A percentile compares a stretch with the other conserved stretches of the same genome.
phyloP scores from a whole-genome alignment of 1,284 basidiomycete genomes.

The Austroboletus niveus region DNA sequence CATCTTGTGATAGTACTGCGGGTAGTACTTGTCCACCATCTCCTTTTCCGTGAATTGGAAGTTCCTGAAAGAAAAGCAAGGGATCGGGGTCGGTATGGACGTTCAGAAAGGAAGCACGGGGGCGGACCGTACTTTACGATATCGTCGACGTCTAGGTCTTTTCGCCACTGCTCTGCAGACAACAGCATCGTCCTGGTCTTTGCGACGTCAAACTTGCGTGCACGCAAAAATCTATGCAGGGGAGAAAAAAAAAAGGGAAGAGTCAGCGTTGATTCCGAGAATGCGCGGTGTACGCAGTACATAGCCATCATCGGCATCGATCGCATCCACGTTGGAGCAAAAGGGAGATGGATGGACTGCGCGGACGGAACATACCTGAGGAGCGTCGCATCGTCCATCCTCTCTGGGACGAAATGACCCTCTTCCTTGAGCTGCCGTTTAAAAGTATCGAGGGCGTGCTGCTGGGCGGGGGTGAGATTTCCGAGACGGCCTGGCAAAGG shows the following conservation, averaged over 20 bases:
- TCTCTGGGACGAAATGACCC: slow-evolving; percentile 60
- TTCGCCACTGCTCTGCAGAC: slow-evolving; percentile 87
- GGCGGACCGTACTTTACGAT: slow-evolving; percentile 65
- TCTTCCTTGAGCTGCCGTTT: slow-evolving; percentile 66
- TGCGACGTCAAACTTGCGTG: slow-evolving; percentile 87
- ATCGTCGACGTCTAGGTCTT: slow-evolving; percentile 86
- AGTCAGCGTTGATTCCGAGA: neutral
- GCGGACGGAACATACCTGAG: slow-evolving; percentile 52
- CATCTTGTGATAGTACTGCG: slow-evolving; percentile 95
- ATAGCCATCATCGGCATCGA: slow-evolving; percentile 9
- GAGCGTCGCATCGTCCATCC: slow-evolving; percentile 80
- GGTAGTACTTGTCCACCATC: slow-evolving; percentile 90
- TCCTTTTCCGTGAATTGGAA: slow-evolving; percentile 89
- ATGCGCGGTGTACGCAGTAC: too few species aligned
- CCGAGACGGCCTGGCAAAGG: slow-evolving; percentile 79
- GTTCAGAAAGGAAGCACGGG: neutral
- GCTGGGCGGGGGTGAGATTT: slow-evolving; percentile 75
- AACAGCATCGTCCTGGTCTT: slow-evolving; percentile 87
- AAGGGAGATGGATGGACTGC: neutral
- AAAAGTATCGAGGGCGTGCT: slow-evolving; percentile 71
- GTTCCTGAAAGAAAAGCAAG: slow-evolving; percentile 45
- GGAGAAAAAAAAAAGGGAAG: neutral
- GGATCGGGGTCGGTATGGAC: neutral
- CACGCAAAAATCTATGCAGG: slow-evolving; percentile 75
- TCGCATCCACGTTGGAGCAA: slow-evolving; percentile 1